Conservation (phyloP, 176 grass and related monocot genomes). For the Carex scoparia region DNA sequence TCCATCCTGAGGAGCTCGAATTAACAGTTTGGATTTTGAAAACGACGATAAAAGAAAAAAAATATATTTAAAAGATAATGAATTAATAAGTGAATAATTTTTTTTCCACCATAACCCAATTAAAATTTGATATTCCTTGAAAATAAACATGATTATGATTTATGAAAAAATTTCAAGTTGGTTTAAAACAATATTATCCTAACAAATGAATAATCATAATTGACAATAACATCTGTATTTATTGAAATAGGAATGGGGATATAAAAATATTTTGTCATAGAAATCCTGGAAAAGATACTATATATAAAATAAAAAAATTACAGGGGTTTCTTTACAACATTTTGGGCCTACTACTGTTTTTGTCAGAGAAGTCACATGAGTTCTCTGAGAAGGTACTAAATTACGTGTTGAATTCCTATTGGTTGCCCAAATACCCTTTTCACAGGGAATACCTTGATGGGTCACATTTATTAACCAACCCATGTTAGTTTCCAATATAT, state of each 20-base stretch:
- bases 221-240: neutral
- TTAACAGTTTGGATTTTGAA: too few relatives aligned
- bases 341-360: neutral
- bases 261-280: neutral
- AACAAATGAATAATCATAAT: neutral
- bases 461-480: neutral
- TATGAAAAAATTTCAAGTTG: neutral
- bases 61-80: too few relatives aligned
- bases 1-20: too few relatives aligned
- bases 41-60: too few relatives aligned
- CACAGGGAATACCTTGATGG: slow-evolving; percentile 7
- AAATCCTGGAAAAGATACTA: neutral
- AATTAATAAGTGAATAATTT: too few relatives aligned
- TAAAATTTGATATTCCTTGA: neutral
- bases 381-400: slow-evolving; percentile 11
- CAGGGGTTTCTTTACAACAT: neutral
- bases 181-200: neutral
- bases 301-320: neutral
- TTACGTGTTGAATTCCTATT: neutral
- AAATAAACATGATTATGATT: neutral
- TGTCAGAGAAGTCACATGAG: slow-evolving; percentile 29
- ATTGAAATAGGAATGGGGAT: too few relatives aligned
- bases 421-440: slow-evolving; percentile 3
- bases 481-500: neutral
- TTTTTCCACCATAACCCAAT: neutral